phyloP scores from a whole-genome alignment of 441 rosid species.

The Euphorbia corollata region DNA sequence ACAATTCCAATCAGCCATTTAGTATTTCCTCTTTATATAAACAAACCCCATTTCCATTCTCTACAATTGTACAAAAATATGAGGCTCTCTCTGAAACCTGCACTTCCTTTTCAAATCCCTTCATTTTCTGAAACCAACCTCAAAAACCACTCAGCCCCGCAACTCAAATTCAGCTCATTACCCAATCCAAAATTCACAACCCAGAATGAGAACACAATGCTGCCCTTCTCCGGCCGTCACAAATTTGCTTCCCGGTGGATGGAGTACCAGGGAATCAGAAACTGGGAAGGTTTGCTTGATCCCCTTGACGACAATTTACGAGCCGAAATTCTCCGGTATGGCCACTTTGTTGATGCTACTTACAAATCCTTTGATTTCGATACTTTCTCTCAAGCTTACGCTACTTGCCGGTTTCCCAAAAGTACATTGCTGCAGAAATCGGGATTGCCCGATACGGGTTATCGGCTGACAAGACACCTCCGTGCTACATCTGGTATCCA shows the following conservation, averaged over 20 bases:
- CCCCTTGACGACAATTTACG: slow-evolving; percentile 65
- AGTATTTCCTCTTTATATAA: slow-evolving; percentile 24
- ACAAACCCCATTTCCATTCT: not conserved
- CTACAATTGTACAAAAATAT: not conserved
- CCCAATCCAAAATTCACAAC: slow-evolving; percentile 27
- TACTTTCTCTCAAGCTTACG: slow-evolving; percentile 52
- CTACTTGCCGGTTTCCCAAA: slow-evolving; percentile 42
- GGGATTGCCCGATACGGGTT: slow-evolving; percentile 53
- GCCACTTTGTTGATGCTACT: slow-evolving; percentile 60
- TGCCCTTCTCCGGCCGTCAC: slow-evolving; percentile 8
- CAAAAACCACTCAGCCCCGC: slow-evolving; percentile 14
- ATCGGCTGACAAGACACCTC: slow-evolving; percentile 43
- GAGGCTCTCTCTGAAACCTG: slow-evolving; percentile 26
- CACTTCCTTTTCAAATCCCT: slow-evolving; percentile 24
- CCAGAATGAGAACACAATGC: slow-evolving; percentile 1
- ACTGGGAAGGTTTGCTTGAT: slow-evolving; percentile 63
- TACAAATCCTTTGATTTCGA: slow-evolving; percentile 66
- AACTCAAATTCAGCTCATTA: slow-evolving; percentile 14
- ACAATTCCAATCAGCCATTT: too few relatives aligned
- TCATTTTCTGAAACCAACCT: not conserved
- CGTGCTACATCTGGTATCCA: slow-evolving; percentile 59
- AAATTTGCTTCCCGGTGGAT: slow-evolving; percentile 40
- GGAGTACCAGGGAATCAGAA: slow-evolving; percentile 54
- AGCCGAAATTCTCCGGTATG: slow-evolving; percentile 60
- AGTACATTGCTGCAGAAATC: slow-evolving; percentile 38